Conservation (phyloP, 108 stramenopile species). For the Cyclotella sp. region DNA sequence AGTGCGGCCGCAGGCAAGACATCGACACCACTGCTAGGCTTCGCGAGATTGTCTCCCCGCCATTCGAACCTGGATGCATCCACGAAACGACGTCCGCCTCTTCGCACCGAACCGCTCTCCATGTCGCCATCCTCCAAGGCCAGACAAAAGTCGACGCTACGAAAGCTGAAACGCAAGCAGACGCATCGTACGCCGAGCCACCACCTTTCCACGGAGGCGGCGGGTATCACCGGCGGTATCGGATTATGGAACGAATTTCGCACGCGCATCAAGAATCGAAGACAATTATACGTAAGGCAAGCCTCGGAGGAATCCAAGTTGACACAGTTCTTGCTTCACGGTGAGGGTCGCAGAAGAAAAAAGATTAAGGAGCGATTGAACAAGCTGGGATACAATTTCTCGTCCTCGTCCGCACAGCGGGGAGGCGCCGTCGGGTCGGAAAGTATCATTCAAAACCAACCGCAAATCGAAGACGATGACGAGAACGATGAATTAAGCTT, state of each 20-base stretch:
- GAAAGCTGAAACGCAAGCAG: constrained; percentile 7
- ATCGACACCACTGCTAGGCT: too few species aligned
- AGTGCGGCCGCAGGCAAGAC: too few species aligned
- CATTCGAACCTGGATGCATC: neutral
- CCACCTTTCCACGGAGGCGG: constrained; percentile 21
- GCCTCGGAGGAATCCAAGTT: constrained; percentile 11
- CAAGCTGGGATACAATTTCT: constrained; percentile 5
- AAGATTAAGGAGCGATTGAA: constrained; percentile 25
- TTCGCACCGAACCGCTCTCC: neutral
- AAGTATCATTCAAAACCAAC: neutral
- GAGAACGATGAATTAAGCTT: constrained; percentile 13
- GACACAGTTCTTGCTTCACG: constrained; percentile 1
- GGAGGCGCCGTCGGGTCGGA: constrained; percentile 1
- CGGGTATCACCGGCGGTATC: constrained; percentile 28
- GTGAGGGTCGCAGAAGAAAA: constrained; percentile 24
- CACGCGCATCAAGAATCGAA: constrained; percentile 13
- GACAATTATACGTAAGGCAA: constrained; percentile 3
- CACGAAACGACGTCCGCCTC: neutral
- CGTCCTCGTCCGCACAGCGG: neutral
- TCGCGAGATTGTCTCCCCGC: too few species aligned
- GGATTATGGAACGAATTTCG: constrained; percentile 33
- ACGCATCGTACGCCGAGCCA: constrained; percentile 1
- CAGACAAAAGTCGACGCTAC: neutral
- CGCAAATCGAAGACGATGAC: neutral
- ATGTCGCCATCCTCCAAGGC: neutral